Evolutionary conservation across 2,329 filamentous ascomycete genomes (phyloP).

Genomic region (Trichocomaceae sp.): DNA sequence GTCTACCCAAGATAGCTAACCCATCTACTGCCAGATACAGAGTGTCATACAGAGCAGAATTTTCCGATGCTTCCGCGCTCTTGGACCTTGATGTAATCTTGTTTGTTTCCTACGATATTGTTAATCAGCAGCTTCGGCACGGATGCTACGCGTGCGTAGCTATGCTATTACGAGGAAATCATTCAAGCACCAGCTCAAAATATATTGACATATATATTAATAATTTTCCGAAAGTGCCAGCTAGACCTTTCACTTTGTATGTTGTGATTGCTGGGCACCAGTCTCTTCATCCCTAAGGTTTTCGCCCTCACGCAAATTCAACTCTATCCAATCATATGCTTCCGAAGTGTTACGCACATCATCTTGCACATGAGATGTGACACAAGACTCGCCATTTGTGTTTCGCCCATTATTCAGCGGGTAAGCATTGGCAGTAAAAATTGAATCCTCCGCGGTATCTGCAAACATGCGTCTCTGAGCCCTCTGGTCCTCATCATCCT

Average conservation of each 20-base stretch:
- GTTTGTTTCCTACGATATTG: too few relatives aligned
- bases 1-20: too few relatives aligned
- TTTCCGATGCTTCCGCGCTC: background rate
- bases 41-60: background rate
- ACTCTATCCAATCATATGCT: slow-evolving; percentile 5
- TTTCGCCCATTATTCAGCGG: slow-evolving; percentile 5
- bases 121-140: too few relatives aligned
- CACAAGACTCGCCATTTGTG: background rate
- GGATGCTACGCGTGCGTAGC: too few relatives aligned
- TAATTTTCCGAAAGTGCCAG: background rate
- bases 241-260: background rate
- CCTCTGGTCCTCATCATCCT: slow-evolving; percentile 39
- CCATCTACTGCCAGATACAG: too few relatives aligned
- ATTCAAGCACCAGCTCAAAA: too few relatives aligned
- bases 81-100: too few relatives aligned
- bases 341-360: background rate
- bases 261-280: background rate
- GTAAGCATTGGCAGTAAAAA: slow-evolving; percentile 9
- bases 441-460: slow-evolving; percentile 1
- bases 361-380: background rate
- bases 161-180: too few relatives aligned
- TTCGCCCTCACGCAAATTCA: background rate
- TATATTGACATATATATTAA: background rate
- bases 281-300: background rate
- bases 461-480: slow-evolving; percentile 2